Base-by-base conservation (phyloP, 2,329 filamentous ascomycete genomes). In the Trichoderma pleuroti region DNA sequence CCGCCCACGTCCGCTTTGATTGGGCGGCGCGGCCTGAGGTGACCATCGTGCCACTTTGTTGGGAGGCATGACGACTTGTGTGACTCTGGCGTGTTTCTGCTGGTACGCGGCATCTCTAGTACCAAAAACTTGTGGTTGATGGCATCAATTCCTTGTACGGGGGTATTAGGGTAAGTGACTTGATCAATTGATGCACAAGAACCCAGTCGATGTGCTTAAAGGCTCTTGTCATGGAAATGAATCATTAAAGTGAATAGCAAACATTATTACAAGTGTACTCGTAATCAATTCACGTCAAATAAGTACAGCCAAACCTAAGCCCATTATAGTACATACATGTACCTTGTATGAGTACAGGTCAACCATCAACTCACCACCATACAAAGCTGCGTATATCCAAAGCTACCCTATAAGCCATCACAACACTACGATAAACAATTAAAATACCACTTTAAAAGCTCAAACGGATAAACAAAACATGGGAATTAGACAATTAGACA, bases 41-140 rank as follows among this genome's bases (percentile, higher is more conserved):
- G 54, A 49, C 54, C 5, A 68, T 68, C 65, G 54, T 49, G 65
- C 65, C 65, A 68, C 65, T 60, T 42, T 68, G n/a, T 11, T 9
- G 8, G 16, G 14, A n/a, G 10, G 10, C 4, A 60, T 68, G 52
- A 57, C 24, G 26, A 18, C 14, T 21, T 59, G 52, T 42, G 54
- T 52, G 26, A 64, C 36, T 30, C 34, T 42, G 49, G 64, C 64
- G 39, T 39, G 34, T 46, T 67, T 28, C 30, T 24, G 46, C 21
- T 21, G 21, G 11, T 52, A 52, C 21, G 21, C 21, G n/a, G 46
- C 46, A 52, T 5, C 5, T 24, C 4, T 21, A 46, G 42, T 46
- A 24, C 42, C 21, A 46, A 14, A 11, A 14, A 24, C 5, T 12
- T 52, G 46, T 2, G 7, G 11, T 24, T 24, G 46, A 24, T 52